Conservation (phyloP, 768 basidiomycete species). For the Boletus tylopilopsis region DNA sequence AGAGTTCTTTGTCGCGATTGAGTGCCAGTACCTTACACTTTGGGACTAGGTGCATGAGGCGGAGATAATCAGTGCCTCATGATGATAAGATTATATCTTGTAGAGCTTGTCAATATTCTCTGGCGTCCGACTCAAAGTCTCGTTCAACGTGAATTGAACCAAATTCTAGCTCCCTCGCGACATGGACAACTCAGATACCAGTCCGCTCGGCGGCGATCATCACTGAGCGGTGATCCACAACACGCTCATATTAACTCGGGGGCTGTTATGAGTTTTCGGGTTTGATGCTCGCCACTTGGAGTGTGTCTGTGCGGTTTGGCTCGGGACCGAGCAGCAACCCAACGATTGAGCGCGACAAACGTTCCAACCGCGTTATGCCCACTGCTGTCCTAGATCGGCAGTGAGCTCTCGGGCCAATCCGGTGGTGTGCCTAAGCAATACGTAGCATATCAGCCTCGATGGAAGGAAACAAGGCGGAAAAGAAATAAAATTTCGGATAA, state of each 20-base stretch:
- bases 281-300: not conserved
- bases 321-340: constrained; percentile 6
- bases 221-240: not conserved
- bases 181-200: constrained; percentile 6
- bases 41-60: not conserved
- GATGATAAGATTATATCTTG: not conserved
- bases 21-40: not conserved
- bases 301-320: not conserved
- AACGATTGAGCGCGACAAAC: not conserved
- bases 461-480: no score
- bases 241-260: constrained; percentile 1
- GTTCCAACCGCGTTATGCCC: not conserved
- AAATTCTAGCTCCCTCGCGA: not conserved
- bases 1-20: not conserved
- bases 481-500: no score
- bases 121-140: no score
- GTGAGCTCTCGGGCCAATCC: no score
- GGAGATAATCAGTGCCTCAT: not conserved
- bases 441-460: no score
- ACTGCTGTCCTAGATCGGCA: not conserved
- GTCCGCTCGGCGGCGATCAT: constrained; percentile 11
- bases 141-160: no score
- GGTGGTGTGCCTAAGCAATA: no score
- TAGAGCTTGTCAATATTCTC: not conserved
- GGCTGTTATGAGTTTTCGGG: constrained; percentile 4